Percentiles rank a stretch among this genome's conserved stretches.
These are phyloP conservation scores for Panicum hallii DNA, from an alignment of 202 grass and related monocot species.

Conservation along the genomic window DNA sequence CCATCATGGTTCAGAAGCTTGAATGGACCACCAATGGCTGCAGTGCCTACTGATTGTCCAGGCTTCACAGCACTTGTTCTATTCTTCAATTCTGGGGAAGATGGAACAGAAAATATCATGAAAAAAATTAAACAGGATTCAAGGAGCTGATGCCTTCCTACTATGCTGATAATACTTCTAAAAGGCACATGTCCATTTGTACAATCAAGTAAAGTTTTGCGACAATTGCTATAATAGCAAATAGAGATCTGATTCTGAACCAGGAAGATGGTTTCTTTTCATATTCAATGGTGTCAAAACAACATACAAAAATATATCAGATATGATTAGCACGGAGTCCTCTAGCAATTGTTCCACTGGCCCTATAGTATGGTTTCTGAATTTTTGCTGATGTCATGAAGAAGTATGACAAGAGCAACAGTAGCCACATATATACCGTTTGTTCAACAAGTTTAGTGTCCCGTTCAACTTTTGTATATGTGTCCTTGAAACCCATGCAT, in stretches of 20 bases:
- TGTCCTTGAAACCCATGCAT: background rate
- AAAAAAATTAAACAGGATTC: background rate
- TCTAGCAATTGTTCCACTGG: too few relatives aligned
- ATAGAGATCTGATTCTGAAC: background rate
- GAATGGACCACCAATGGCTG: slow-evolving; percentile 84
- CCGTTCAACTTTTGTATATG: background rate
- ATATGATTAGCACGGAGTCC: background rate
- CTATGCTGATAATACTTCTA: background rate
- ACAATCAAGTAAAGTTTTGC: background rate
- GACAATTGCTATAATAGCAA: background rate
- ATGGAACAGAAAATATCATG: background rate
- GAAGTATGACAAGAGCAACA: background rate
- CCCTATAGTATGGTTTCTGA: too few relatives aligned
- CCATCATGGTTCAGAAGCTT: slow-evolving; percentile 77
- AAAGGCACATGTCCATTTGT: slow-evolving; percentile 7
- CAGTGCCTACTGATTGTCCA: slow-evolving; percentile 59
- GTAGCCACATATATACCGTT: background rate
- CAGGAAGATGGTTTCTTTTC: background rate
- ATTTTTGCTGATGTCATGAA: background rate
- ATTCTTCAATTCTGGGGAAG: slow-evolving; percentile 63
- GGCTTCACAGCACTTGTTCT: slow-evolving; percentile 60
- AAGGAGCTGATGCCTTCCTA: background rate
- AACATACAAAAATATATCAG: background rate
- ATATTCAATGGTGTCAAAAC: background rate
- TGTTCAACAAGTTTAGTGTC: background rate